Conservation (phyloP, 1,284 basidiomycete genomes). For the Jaminaea rosea region DNA sequence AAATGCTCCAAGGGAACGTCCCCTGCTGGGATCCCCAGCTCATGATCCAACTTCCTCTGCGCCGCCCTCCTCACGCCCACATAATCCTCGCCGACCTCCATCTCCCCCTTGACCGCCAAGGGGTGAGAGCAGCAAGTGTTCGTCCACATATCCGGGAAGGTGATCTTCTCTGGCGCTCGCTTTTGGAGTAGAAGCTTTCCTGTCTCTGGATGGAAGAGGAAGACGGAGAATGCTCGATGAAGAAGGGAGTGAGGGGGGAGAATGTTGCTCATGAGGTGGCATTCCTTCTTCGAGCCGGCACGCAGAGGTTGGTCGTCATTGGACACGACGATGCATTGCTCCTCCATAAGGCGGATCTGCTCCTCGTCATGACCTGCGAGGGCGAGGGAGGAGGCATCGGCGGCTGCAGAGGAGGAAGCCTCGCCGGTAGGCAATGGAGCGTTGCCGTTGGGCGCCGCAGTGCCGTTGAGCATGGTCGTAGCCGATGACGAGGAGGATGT, state of each 20-base stretch:
- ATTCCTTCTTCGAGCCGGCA: conserved; percentile 76
- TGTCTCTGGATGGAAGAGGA: conserved; percentile 87
- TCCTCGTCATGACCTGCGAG: conserved; percentile 48
- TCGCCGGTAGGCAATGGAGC: too few relatives aligned
- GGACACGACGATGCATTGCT: conserved; percentile 89
- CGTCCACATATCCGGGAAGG: conserved; percentile 99
- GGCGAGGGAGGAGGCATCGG: background rate
- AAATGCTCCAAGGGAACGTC: conserved; percentile 73
- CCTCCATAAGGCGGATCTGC: conserved; percentile 78
- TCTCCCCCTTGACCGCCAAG: conserved; percentile 65
- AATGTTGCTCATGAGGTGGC: conserved; percentile 98
- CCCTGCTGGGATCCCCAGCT: conserved; percentile 75
- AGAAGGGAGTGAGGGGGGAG: conserved; percentile 74
- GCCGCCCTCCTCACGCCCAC: conserved; percentile 72
- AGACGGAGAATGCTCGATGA: conserved; percentile 95
- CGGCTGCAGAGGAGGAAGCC: background rate
- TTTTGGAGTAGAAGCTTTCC: conserved; percentile 93
- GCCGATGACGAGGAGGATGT: too few relatives aligned
- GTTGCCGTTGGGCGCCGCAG: too few relatives aligned
- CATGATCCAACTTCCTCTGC: conserved; percentile 88
- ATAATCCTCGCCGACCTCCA: conserved; percentile 60
- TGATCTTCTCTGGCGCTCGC: conserved; percentile 94
- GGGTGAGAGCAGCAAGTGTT: conserved; percentile 99
- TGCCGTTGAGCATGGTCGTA: too few relatives aligned
- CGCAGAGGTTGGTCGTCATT: conserved; percentile 64